Conservation (phyloP, 1,284 basidiomycete species). For the Boletus hoseneyae region DNA sequence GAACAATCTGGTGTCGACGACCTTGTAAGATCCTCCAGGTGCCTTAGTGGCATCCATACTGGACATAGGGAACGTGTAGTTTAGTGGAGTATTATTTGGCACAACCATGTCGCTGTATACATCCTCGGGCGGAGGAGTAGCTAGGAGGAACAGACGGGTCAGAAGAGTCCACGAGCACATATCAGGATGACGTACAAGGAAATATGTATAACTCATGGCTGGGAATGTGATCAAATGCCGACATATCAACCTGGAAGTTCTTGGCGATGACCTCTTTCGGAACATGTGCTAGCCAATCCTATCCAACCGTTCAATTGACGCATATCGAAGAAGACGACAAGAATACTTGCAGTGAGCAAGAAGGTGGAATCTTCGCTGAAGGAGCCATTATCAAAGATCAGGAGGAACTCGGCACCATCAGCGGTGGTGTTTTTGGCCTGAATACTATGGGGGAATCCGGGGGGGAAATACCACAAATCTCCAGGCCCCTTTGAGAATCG, state of each 20-base stretch:
- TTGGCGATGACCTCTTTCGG: conserved; percentile 54
- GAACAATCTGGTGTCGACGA: conserved; percentile 58
- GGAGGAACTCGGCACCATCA: conserved; percentile 56
- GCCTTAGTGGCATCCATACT: conserved; percentile 40
- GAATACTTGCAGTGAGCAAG: conserved; percentile 31
- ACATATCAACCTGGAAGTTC: conserved; percentile 44
- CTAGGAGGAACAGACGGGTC: conserved; percentile 22
- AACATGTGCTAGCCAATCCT: conserved; percentile 52
- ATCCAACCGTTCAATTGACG: background rate
- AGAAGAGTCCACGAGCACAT: background rate
- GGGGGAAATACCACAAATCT: conserved; percentile 60
- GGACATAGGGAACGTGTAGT: conserved; percentile 53
- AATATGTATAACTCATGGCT: conserved; percentile 53
- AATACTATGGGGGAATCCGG: conserved; percentile 42
- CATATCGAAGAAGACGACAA: background rate
- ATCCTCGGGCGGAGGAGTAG: conserved; percentile 40
- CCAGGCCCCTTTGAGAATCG: conserved; percentile 30
- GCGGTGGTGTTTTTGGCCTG: conserved; percentile 48
- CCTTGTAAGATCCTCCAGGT: conserved; percentile 56
- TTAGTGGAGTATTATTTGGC: conserved; percentile 45
- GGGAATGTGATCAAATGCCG: conserved; percentile 48
- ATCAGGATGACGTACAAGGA: conserved; percentile 34
- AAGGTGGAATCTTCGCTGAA: conserved; percentile 62
- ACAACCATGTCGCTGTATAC: conserved; percentile 37
- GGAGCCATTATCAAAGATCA: conserved; percentile 53